Conservation (phyloP, 2,329 filamentous ascomycete genomes). For the Xylariaceae sp. region DNA sequence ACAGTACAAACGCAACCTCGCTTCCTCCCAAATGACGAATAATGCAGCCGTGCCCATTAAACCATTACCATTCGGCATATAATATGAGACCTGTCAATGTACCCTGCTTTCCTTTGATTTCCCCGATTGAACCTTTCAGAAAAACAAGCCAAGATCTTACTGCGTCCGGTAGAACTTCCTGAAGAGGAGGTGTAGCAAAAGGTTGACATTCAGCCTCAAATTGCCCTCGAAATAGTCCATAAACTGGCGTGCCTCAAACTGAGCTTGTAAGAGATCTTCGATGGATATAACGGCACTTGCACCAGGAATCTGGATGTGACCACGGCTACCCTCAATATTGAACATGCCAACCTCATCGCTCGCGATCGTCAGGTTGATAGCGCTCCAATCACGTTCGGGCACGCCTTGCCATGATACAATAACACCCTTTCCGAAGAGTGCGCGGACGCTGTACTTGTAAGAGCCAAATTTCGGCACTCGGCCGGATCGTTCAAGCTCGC, state of each 20-base stretch:
- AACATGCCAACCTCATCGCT: conserved; percentile 95
- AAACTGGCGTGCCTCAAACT: conserved; percentile 96
- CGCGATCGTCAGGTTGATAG: conserved; percentile 91
- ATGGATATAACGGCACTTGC: conserved; percentile 87
- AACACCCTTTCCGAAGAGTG: conserved; percentile 90
- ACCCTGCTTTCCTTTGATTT: conserved; percentile 13
- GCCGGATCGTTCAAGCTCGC: conserved; percentile 89
- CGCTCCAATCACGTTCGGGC: conserved; percentile 82
- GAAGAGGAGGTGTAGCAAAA: conserved; percentile 95
- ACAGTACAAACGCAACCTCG: conserved; percentile 14
- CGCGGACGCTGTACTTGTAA: conserved; percentile 93
- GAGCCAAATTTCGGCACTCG: conserved; percentile 97
- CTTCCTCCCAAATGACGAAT: conserved; percentile 26
- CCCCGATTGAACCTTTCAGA: neutral
- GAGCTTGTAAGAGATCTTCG: conserved; percentile 92
- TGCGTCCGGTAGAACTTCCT: conserved; percentile 94
- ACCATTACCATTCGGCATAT: conserved; percentile 24
- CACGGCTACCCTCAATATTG: conserved; percentile 86
- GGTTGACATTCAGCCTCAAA: conserved; percentile 91
- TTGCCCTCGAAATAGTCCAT: conserved; percentile 90
- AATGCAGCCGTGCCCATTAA: conserved; percentile 29
- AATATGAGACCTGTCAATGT: conserved; percentile 11
- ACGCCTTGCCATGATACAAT: conserved; percentile 91
- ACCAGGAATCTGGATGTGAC: conserved; percentile 94
- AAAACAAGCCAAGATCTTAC: conserved; percentile 43